Conservation (phyloP, 257 asterid genomes). For the Solanum sitiens region DNA sequence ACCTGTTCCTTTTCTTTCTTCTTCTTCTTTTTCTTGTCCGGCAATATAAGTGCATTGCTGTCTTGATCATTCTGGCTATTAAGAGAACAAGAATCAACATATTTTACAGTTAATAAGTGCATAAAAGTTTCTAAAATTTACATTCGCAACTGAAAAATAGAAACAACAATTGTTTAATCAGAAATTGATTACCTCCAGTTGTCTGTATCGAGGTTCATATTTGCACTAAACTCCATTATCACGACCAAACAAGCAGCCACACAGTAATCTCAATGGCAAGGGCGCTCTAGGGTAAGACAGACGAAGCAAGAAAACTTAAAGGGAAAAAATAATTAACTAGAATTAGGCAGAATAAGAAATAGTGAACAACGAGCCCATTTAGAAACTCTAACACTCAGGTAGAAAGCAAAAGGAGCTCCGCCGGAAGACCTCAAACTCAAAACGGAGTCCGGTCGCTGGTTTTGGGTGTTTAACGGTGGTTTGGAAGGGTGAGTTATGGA, state of each 20-base stretch:
- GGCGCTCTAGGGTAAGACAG: neutral
- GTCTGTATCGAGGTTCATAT: neutral
- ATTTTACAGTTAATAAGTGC: neutral
- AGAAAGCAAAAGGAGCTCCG: neutral
- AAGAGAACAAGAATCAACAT: neutral
- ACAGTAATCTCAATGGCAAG: neutral
- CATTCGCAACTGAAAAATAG: neutral
- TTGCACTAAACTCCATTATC: neutral
- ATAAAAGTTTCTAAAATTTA: neutral
- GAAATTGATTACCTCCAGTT: neutral
- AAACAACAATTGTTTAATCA: neutral
- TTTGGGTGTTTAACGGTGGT: neutral
- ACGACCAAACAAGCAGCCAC: neutral
- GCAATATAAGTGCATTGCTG: neutral
- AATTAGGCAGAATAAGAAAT: neutral
- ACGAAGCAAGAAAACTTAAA: neutral
- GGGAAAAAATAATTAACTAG: neutral
- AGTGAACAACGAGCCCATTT: neutral
- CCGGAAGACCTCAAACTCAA: neutral
- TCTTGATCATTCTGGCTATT: neutral
- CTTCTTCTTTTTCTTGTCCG: neutral
- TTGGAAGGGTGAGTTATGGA: neutral
- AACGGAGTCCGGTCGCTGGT: neutral
- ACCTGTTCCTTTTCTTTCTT: neutral
- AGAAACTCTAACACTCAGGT: neutral